These are phyloP conservation scores for Amorphotheca resinae DNA, from an alignment of 495 filamentous ascomycete species.

Conservation along the genomic window DNA sequence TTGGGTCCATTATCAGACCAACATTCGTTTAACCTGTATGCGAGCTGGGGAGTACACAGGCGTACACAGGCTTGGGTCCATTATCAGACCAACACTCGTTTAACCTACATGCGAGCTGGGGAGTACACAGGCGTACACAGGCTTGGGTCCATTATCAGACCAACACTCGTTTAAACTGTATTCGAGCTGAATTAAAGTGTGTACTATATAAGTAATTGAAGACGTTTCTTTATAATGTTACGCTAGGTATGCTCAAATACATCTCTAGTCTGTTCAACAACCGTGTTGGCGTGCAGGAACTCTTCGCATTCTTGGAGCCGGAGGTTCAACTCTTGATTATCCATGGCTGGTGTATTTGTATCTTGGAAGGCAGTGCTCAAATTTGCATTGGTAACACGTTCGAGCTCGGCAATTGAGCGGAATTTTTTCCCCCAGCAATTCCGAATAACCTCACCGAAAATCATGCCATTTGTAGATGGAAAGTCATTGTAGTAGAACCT, in stretches of 20 bases:
- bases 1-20: neutral
- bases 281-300: constrained; percentile 1
- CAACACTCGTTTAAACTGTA: neutral
- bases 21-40: neutral
- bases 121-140: neutral
- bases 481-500: constrained; percentile 7
- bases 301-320: constrained; percentile 1
- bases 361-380: constrained; percentile 1
- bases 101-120: no score
- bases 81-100: neutral
- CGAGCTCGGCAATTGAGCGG: constrained; percentile 4
- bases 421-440: constrained; percentile 5
- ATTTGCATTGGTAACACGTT: neutral
- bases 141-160: neutral
- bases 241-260: no score
- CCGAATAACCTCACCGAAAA: constrained; percentile 4
- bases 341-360: neutral
- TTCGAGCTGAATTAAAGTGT: no score
- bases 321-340: constrained; percentile 4
- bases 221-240: no score
- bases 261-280: neutral
- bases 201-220: no score
- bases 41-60: neutral
- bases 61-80: neutral
- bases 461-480: constrained; percentile 2